Evolutionary conservation across 1,284 basidiomycete genomes (phyloP), one percentile per base, ranked within the genome.

Genomic region (Hymenochaete sp.): DNA sequence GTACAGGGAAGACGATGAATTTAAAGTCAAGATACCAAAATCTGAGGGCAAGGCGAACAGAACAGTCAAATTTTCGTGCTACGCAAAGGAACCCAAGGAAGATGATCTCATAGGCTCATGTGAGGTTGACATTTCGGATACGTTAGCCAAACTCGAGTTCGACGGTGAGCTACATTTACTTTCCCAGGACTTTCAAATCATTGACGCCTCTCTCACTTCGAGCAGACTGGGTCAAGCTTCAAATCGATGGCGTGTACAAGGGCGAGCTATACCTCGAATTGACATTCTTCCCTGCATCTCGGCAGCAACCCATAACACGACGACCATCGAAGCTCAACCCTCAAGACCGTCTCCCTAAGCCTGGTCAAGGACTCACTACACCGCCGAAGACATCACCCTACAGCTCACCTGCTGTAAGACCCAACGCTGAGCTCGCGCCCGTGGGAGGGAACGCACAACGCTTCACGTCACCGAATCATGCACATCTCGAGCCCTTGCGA

Each of bases 201-300:
- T 49, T 27, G 14, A 11, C 26, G 5, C 29, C 6, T 27, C 13
- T 19, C 37, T 31, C 16, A 11, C 18, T 28, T 29, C 42, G 18
- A 39, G 21, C 48, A 86, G 82, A 87, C 53, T 87, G 83, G 82
- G 67, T 86, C 0, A 62, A 64, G 40, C 66, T 87, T 16, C 65
- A 72, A 44, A 62, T 71, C 8, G 49, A 55, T 33, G 75, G 73
- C 3, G 67, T 68, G 8, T 61, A 70, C 32, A 71, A 81, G 31
- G 82, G 82, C 5, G 79, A 86, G 26, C 49, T 85, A n/a, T 86
- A 82, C 57, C 68, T 86, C 25, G 82, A 86, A 57, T 84, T 86
- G 77, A 86, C 82, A 0, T 87, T 73, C 62, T 86, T 73, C 57
- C 32, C 32, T 35, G 67, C 82, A 3, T 73, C 78, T 43, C 67